Evolutionary conservation across 2,329 filamentous ascomycete species (phyloP).

Genomic region (Stemphylium vesicarium): DNA sequence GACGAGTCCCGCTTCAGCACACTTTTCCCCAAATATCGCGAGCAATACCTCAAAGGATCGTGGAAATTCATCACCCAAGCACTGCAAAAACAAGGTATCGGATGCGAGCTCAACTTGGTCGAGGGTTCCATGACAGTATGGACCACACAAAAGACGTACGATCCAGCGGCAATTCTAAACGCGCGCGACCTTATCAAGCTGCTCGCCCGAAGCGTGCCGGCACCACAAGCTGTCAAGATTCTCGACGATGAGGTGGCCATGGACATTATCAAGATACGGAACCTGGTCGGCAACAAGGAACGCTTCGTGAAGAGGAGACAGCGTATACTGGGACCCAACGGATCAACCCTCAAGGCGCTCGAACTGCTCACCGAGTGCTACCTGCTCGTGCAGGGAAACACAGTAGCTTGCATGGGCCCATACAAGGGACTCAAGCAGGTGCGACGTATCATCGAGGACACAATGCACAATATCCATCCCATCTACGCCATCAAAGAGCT

Average conservation of each 20-base stretch:
- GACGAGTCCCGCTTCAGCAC: constrained; percentile 91
- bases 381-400: constrained; percentile 95
- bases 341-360: constrained; percentile 90
- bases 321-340: constrained; percentile 87
- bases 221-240: constrained; percentile 91
- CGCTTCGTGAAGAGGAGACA: constrained; percentile 94
- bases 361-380: constrained; percentile 88
- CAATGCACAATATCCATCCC: constrained; percentile 92
- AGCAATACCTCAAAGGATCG: constrained; percentile 88
- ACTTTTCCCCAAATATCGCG: constrained; percentile 94
- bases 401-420: constrained; percentile 87
- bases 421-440: constrained; percentile 95
- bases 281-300: constrained; percentile 89
- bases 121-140: constrained; percentile 97
- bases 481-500: constrained; percentile 94
- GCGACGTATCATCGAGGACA: constrained; percentile 83
- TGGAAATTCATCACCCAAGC: constrained; percentile 91
- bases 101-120: constrained; percentile 90
- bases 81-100: constrained; percentile 86
- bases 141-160: constrained; percentile 88
- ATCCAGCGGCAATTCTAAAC: constrained; percentile 91
- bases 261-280: constrained; percentile 96
- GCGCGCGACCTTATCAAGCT: constrained; percentile 94
- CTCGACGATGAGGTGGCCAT: constrained; percentile 89
- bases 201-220: constrained; percentile 81